Conservation (phyloP, 1,284 basidiomycete genomes). For the Earliella scabrosa region DNA sequence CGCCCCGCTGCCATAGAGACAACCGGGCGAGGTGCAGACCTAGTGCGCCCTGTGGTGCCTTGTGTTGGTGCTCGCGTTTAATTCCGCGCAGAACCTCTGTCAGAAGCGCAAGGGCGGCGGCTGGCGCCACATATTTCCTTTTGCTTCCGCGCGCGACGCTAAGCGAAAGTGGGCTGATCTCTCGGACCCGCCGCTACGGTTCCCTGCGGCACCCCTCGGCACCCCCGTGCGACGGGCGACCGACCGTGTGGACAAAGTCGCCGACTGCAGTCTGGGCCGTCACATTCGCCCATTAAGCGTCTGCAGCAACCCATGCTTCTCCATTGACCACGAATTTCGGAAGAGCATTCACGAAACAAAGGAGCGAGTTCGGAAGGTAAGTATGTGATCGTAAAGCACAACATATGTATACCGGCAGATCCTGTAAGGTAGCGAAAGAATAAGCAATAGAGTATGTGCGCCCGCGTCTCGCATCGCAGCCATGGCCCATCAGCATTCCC, state of each 20-base stretch:
- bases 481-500: not conserved
- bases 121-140: slow-evolving; percentile 8
- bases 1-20: slow-evolving; percentile 22
- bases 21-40: slow-evolving; percentile 6
- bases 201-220: not conserved
- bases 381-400: not conserved
- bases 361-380: not conserved
- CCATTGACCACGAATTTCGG: too few species aligned
- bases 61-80: not conserved
- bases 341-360: too few species aligned
- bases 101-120: not conserved
- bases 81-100: slow-evolving; percentile 1
- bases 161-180: not conserved
- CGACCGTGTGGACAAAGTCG: too few species aligned
- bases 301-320: too few species aligned
- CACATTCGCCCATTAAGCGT: too few species aligned
- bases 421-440: not conserved
- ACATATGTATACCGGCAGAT: not conserved
- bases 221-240: not conserved
- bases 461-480: not conserved
- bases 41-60: not conserved
- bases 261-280: too few species aligned
- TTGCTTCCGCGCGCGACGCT: slow-evolving; percentile 10
- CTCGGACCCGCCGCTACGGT: not conserved
- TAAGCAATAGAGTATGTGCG: slow-evolving; percentile 5